Evolutionary conservation across 768 basidiomycete genomes (phyloP).

Genomic region (Lepiota subincarnata): DNA sequence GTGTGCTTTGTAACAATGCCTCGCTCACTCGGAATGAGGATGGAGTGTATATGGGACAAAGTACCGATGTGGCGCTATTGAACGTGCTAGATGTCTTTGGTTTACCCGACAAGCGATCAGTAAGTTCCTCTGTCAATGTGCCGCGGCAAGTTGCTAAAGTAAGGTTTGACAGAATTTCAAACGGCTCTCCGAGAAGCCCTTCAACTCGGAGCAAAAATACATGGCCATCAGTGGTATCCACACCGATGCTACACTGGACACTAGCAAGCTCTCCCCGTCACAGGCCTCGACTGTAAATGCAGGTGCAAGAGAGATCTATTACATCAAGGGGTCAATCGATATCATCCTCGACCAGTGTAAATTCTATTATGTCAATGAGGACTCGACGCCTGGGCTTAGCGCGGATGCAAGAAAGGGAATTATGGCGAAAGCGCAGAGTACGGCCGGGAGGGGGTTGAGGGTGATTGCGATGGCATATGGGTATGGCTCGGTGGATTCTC

Average conservation of each 20-base stretch:
- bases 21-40: slow-evolving; percentile 59
- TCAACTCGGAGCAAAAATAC: slow-evolving; percentile 91
- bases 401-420: slow-evolving; percentile 63
- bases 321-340: slow-evolving; percentile 92
- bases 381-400: slow-evolving; percentile 82
- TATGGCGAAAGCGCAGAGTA: slow-evolving; percentile 61
- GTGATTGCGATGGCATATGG: slow-evolving; percentile 93
- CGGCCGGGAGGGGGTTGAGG: slow-evolving; percentile 75
- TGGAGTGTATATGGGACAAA: slow-evolving; percentile 77
- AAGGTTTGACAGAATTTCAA: slow-evolving; percentile 51
- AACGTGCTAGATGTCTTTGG: slow-evolving; percentile 71
- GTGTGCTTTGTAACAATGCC: slow-evolving; percentile 89
- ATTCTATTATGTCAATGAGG: slow-evolving; percentile 86
- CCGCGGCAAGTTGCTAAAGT: background rate
- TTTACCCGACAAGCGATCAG: slow-evolving; percentile 65
- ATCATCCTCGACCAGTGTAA: slow-evolving; percentile 81
- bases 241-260: slow-evolving; percentile 29
- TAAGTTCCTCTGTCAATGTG: slow-evolving; percentile 30
- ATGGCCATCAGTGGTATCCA: slow-evolving; percentile 88
- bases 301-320: slow-evolving; percentile 67
- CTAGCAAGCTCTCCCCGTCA: background rate
- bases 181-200: slow-evolving; percentile 76
- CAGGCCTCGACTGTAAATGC: slow-evolving; percentile 24
- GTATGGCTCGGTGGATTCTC: slow-evolving; percentile 49
- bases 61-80: slow-evolving; percentile 89